phyloP scores from a whole-genome alignment of 2,329 filamentous ascomycete genomes.

The Colletotrichum tropicale region DNA sequence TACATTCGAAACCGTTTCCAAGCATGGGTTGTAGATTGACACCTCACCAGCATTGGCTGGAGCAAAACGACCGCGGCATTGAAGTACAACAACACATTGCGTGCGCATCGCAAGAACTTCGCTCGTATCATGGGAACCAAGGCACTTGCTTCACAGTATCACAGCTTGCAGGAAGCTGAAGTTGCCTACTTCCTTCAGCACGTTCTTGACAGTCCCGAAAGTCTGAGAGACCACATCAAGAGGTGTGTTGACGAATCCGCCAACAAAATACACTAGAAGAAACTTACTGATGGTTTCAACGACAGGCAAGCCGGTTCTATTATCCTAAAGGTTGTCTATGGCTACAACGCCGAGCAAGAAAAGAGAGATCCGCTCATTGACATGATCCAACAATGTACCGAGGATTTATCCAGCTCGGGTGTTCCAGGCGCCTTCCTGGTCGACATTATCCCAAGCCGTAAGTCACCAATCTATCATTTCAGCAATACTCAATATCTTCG shows the following conservation, averaged over 20 bases:
- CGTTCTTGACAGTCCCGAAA: neutral
- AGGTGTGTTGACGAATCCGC: neutral
- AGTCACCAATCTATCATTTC: neutral
- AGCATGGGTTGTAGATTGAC: neutral
- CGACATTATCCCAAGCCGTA: conserved; percentile 12
- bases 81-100: neutral
- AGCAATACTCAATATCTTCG: too few relatives aligned
- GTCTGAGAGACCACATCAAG: neutral
- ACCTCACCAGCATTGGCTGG: neutral
- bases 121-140: conserved; percentile 49
- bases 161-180: conserved; percentile 41
- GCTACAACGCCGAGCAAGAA: conserved; percentile 12
- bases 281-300: neutral
- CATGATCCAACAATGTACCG: neutral
- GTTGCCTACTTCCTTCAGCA: conserved; percentile 27
- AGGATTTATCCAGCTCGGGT: conserved; percentile 8
- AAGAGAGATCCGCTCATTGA: conserved; percentile 15
- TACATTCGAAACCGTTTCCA: conserved; percentile 4
- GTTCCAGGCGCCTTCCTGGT: conserved; percentile 17
- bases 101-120: conserved; percentile 42
- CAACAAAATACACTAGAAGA: neutral
- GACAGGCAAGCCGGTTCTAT: conserved; percentile 19
- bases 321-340: conserved; percentile 20
- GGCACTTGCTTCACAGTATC: conserved; percentile 38
- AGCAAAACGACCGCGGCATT: neutral